Evolutionary conservation across 805 yeast species (phyloP).

Genomic region (Ogataea zsoltii): DNA sequence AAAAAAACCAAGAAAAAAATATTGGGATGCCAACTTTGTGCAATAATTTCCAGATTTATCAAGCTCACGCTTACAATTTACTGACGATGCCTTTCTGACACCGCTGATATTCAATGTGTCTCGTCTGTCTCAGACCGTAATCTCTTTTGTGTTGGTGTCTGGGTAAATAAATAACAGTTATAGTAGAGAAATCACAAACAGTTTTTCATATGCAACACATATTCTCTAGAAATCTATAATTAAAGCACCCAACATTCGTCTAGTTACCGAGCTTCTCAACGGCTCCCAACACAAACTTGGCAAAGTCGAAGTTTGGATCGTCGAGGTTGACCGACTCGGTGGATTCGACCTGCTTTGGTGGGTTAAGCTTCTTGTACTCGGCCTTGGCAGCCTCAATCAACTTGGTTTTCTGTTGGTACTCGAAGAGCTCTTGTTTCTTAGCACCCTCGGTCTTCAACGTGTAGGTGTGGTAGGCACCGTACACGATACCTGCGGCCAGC

Average conservation of each 20-base stretch:
- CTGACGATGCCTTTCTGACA: no score
- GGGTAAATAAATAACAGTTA: slow-evolving; percentile 7
- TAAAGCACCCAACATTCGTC: slow-evolving; percentile 8
- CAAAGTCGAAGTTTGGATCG: slow-evolving; percentile 90
- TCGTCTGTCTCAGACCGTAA: background rate
- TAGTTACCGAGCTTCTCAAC: slow-evolving; percentile 49
- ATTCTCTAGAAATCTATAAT: slow-evolving; percentile 6
- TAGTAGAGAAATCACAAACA: slow-evolving; percentile 6
- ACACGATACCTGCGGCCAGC: slow-evolving; percentile 81
- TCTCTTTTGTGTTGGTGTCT: no score
- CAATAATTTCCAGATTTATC: no score
- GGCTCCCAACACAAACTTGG: slow-evolving; percentile 62
- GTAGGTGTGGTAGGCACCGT: slow-evolving; percentile 86
- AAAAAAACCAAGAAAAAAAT: background rate
- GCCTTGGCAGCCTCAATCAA: slow-evolving; percentile 87
- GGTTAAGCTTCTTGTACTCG: slow-evolving; percentile 70
- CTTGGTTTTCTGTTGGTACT: slow-evolving; percentile 65
- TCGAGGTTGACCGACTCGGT: slow-evolving; percentile 67
- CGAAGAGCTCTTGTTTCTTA: slow-evolving; percentile 56
- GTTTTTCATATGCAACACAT: slow-evolving; percentile 1
- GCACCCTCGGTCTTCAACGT: slow-evolving; percentile 60
- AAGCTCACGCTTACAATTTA: no score
- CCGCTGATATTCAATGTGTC: no score
- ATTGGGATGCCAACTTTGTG: background rate
- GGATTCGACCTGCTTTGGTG: slow-evolving; percentile 44